Percentiles rank a stretch among this genome's conserved stretches.
phyloP scores from a whole-genome alignment of 345 rosid species.

The Raphanus sativus region DNA sequence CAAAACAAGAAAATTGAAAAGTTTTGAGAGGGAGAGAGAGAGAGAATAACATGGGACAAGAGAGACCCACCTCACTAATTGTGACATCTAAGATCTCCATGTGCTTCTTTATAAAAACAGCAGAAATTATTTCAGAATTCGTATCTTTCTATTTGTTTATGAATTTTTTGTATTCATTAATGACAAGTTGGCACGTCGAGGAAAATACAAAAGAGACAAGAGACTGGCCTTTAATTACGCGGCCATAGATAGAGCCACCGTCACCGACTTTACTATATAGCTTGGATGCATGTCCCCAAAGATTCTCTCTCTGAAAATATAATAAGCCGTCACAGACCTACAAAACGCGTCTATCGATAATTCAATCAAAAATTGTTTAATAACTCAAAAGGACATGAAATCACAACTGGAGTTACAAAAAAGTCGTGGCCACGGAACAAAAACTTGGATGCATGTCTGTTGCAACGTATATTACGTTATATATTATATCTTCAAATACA shows the following conservation, averaged over 20 bases:
- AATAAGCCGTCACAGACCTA: conserved; percentile 23
- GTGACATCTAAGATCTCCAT: conserved; percentile 37
- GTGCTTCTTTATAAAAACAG: conserved; percentile 35
- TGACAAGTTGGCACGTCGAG: conserved; percentile 34
- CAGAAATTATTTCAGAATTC: conserved; percentile 10
- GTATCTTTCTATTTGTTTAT: conserved; percentile 16
- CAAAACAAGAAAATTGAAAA: neutral
- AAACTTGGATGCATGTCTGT: conserved; percentile 35
- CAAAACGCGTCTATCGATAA: conserved; percentile 31
- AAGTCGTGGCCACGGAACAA: neutral
- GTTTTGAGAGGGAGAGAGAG: conserved; percentile 15
- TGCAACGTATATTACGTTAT: neutral
- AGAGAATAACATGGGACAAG: conserved; percentile 30
- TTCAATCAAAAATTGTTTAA: neutral
- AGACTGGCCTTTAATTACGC: conserved; percentile 32
- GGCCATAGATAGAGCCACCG: conserved; percentile 41
- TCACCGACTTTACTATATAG: conserved; percentile 32
- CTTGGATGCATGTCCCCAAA: conserved; percentile 40
- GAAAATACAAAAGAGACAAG: conserved; percentile 29
- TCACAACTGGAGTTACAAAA: conserved; percentile 15
- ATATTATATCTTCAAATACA: conserved; percentile 12
- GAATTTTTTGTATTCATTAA: neutral
- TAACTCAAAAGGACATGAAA: conserved; percentile 2
- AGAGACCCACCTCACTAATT: conserved; percentile 35
- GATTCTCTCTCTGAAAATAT: conserved; percentile 31